Conservation (phyloP, 2,329 filamentous ascomycete species). For the Chrysoporthe cubensis region DNA sequence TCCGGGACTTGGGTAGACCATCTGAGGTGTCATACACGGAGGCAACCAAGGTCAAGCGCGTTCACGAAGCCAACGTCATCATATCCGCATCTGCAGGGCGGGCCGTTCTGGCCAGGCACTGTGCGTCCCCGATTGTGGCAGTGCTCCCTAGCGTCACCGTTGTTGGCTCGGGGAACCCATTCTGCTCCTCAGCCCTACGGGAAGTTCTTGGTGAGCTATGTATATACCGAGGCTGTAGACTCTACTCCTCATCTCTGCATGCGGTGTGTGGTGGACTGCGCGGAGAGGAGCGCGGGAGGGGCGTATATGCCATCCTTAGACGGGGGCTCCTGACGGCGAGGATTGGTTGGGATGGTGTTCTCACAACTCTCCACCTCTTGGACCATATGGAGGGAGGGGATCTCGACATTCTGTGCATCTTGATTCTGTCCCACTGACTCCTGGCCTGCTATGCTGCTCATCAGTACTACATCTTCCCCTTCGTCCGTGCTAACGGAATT, state of each 20-base stretch:
- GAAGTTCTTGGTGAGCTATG: not conserved
- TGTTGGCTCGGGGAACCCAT: not conserved
- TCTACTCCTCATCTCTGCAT: not conserved
- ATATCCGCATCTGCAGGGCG: not conserved
- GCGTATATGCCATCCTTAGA: not conserved
- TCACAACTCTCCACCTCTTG: not conserved
- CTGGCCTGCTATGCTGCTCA: not conserved
- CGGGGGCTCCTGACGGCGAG: not conserved
- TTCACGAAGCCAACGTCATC: not conserved
- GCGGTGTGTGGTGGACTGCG: not conserved
- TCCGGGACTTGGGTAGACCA: not conserved
- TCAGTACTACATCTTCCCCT: not conserved
- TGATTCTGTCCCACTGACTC: not conserved
- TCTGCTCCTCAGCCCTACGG: conserved; percentile 28
- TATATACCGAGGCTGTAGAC: not conserved
- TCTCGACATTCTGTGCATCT: not conserved
- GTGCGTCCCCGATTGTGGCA: conserved; percentile 27
- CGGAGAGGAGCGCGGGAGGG: not conserved
- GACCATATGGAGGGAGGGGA: too few species aligned
- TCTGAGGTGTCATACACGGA: not conserved
- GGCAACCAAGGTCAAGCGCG: not conserved
- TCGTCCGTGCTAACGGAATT: not conserved
- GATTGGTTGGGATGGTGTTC: not conserved
- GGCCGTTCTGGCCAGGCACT: conserved; percentile 1
- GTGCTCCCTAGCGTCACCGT: conserved; percentile 27